phyloP scores from a whole-genome alignment of 2,329 filamentous ascomycete genomes.

The Cladosporium sp. region DNA sequence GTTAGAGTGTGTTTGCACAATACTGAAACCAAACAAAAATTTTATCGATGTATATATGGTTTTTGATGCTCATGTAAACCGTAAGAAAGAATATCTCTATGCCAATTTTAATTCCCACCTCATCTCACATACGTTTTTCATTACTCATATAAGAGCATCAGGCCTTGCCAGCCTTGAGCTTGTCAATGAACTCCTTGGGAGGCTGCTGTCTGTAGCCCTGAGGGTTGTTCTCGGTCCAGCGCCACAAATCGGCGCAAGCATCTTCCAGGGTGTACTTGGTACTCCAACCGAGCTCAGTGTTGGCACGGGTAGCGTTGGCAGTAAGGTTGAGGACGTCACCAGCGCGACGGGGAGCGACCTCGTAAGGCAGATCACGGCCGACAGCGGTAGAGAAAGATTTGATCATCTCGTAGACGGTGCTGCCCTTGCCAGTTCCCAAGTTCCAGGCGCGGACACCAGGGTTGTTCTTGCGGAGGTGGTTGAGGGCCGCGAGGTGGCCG shows the following conservation, averaged over 20 bases:
- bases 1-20: too few species aligned
- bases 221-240: conserved; percentile 95
- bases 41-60: background rate
- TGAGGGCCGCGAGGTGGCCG: conserved; percentile 83
- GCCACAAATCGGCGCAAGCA: conserved; percentile 91
- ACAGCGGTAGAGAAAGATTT: conserved; percentile 87
- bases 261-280: conserved; percentile 86
- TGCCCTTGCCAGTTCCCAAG: conserved; percentile 87
- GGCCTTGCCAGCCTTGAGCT: conserved; percentile 30
- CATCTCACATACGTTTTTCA: background rate
- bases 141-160: background rate
- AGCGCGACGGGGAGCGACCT: conserved; percentile 74
- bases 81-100: background rate
- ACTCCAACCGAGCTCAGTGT: conserved; percentile 87
- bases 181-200: conserved; percentile 73
- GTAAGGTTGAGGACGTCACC: conserved; percentile 95
- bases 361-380: conserved; percentile 78
- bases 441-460: conserved; percentile 96
- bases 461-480: conserved; percentile 77
- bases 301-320: conserved; percentile 81
- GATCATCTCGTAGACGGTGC: conserved; percentile 96
- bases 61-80: background rate
- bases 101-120: background rate
- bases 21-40: too few species aligned
- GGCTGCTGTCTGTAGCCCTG: conserved; percentile 89